Evolutionary conservation across 306 rosid genomes (phyloP).

Genomic region (Trifolium dubium): DNA sequence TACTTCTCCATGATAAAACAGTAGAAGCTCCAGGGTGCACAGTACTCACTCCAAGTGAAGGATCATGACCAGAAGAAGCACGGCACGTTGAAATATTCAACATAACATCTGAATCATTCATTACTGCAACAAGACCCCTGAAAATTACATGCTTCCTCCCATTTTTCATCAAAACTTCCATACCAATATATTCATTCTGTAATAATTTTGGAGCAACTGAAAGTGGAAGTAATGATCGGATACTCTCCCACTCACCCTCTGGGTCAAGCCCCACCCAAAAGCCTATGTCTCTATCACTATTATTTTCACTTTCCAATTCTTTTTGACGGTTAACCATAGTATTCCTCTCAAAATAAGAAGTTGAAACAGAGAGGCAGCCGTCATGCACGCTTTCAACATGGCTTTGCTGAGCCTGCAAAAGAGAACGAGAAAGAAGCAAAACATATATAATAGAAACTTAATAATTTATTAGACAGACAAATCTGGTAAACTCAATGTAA

Average conservation of each 20-base stretch:
- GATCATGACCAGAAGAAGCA: conserved; percentile 54
- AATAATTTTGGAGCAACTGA: conserved; percentile 79
- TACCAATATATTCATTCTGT: conserved; percentile 66
- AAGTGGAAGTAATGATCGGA: conserved; percentile 87
- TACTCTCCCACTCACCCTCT: conserved; percentile 73
- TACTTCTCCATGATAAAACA: conserved; percentile 86
- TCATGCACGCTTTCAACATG: conserved; percentile 56
- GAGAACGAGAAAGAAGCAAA: conserved; percentile 35
- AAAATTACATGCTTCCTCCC: conserved; percentile 91
- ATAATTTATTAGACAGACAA: conserved; percentile 21
- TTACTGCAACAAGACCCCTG: conserved; percentile 84
- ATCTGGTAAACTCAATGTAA: conserved; percentile 20
- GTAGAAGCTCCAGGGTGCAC: conserved; percentile 72
- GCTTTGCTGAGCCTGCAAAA: conserved; percentile 58
- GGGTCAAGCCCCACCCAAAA: conserved; percentile 78
- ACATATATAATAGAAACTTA: conserved; percentile 3
- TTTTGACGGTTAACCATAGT: conserved; percentile 66
- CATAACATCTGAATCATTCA: conserved; percentile 79
- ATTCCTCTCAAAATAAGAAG: conserved; percentile 84
- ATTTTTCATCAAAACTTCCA: conserved; percentile 91
- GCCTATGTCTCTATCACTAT: conserved; percentile 70
- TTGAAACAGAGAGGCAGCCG: conserved; percentile 69
- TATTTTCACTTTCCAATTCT: conserved; percentile 52
- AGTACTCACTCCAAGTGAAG: conserved; percentile 46
- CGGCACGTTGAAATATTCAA: conserved; percentile 63